These are phyloP conservation scores for Neopestalotiopsis rosae DNA, from an alignment of 2,329 filamentous ascomycete species.

Conservation along the genomic window DNA sequence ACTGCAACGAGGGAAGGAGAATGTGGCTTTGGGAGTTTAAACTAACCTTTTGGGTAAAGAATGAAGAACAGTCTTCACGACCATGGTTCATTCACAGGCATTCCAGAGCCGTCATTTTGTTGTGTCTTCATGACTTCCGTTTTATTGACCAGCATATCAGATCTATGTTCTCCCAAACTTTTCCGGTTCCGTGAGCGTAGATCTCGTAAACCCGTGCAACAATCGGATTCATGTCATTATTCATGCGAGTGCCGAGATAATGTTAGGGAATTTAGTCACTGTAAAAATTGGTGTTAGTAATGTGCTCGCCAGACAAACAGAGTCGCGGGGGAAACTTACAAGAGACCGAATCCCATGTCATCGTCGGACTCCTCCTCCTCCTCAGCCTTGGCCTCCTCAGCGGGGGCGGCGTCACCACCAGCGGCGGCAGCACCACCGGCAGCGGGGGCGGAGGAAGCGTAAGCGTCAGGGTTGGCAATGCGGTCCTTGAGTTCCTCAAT, in stretches of 20 bases:
- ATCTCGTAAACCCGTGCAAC: conserved; percentile 50
- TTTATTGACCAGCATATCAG: conserved; percentile 49
- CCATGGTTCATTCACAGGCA: neutral
- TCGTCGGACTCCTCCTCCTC: conserved; percentile 73
- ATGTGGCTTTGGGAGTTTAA: conserved; percentile 18
- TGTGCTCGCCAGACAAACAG: conserved; percentile 10
- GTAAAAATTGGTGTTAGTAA: conserved; percentile 42
- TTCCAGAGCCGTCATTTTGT: neutral
- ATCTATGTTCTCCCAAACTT: conserved; percentile 49
- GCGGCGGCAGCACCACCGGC: conserved; percentile 61
- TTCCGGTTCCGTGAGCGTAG: conserved; percentile 28
- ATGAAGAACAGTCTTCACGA: conserved; percentile 20
- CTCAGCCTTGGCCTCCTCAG: conserved; percentile 63
- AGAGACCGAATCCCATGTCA: conserved; percentile 79
- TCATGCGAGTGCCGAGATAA: conserved; percentile 42
- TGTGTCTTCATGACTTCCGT: conserved; percentile 14
- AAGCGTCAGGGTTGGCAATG: conserved; percentile 98
- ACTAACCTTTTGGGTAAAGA: conserved; percentile 51
- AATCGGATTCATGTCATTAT: conserved; percentile 43
- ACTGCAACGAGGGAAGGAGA: conserved; percentile 43
- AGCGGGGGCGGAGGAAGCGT: conserved; percentile 81
- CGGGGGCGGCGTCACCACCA: conserved; percentile 55
- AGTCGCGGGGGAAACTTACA: conserved; percentile 50
- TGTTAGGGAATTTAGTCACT: conserved; percentile 58
- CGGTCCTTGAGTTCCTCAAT: conserved; percentile 99